Conservation (phyloP, 78 protist species). For the Cyanophora paradoxa region DNA sequence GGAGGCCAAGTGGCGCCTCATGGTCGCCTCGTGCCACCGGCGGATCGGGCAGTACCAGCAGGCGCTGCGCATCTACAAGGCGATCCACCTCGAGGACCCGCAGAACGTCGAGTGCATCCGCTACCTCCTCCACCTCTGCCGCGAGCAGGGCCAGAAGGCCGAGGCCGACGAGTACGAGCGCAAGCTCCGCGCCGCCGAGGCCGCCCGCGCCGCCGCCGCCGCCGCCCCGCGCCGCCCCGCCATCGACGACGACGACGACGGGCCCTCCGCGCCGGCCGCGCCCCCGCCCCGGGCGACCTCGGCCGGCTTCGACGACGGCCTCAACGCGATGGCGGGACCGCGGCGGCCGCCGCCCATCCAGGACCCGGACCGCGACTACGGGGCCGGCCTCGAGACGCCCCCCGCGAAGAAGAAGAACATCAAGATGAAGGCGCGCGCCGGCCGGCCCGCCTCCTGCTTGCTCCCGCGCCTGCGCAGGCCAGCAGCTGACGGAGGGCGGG, state of each 20-base stretch:
- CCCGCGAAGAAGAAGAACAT: no score
- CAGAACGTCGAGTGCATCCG: constrained; percentile 55
- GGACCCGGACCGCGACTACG: no score
- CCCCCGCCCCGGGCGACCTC: neutral
- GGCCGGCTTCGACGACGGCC: neutral
- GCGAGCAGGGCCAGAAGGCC: constrained; percentile 27
- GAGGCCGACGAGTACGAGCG: constrained; percentile 19
- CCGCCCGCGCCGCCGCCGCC: neutral
- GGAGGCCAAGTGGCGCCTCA: constrained; percentile 74
- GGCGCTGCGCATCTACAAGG: constrained; percentile 34
- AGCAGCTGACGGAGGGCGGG: neutral
- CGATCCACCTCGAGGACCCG: constrained; percentile 37
- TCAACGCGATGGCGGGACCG: neutral
- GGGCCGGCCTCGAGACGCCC: no score
- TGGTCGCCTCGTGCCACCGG: constrained; percentile 61
- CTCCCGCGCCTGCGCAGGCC: no score
- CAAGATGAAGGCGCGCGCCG: no score
- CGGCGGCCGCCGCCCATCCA: neutral
- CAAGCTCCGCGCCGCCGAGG: neutral
- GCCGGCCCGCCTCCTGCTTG: no score
- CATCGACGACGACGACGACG: neutral
- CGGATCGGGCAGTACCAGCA: constrained; percentile 33
- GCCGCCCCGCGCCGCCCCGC: neutral
- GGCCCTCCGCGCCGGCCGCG: neutral
- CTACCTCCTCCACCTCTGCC: constrained; percentile 28